Percentiles rank a stretch among this genome's conserved stretches.
These are phyloP conservation scores for Amphichorda felina DNA, from an alignment of 2,329 filamentous ascomycete species.

Conservation along the genomic window DNA sequence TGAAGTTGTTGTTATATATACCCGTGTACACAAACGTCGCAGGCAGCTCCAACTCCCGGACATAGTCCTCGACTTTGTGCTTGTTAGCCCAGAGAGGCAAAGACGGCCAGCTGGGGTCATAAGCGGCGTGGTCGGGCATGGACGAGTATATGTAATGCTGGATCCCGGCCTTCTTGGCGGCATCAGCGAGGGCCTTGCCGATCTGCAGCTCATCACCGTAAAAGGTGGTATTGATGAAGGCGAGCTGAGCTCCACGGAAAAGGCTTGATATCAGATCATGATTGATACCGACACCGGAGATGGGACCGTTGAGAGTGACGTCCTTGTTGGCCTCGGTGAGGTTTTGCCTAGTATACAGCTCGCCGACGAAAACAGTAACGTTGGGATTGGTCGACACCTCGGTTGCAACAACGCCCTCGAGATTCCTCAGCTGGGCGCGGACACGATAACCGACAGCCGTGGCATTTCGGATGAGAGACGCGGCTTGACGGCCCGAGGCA, in stretches of 20 bases:
- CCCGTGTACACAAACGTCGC: slow-evolving; percentile 93
- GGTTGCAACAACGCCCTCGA: slow-evolving; percentile 76
- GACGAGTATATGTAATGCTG: slow-evolving; percentile 94
- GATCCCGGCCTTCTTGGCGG: slow-evolving; percentile 72
- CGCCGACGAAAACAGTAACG: slow-evolving; percentile 52
- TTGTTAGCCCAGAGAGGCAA: slow-evolving; percentile 88
- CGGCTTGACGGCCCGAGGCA: slow-evolving; percentile 88
- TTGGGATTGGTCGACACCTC: slow-evolving; percentile 77
- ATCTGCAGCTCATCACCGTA: slow-evolving; percentile 91
- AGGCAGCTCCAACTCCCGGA: slow-evolving; percentile 69
- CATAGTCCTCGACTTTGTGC: slow-evolving; percentile 84
- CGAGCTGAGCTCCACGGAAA: slow-evolving; percentile 74
- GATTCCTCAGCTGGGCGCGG: slow-evolving; percentile 79
- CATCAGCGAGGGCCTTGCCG: slow-evolving; percentile 78
- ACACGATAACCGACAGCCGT: slow-evolving; percentile 90
- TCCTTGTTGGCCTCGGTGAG: slow-evolving; percentile 39
- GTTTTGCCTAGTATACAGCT: slow-evolving; percentile 46
- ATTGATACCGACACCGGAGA: slow-evolving; percentile 56
- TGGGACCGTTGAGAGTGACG: slow-evolving; percentile 58
- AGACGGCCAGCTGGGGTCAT: slow-evolving; percentile 65
- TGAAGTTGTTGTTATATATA: slow-evolving; percentile 99
- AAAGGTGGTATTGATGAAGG: slow-evolving; percentile 96
- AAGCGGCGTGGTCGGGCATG: slow-evolving; percentile 87
- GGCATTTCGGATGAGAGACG: slow-evolving; percentile 87
- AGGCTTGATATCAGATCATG: slow-evolving; percentile 61